Percentiles rank a stretch among this genome's conserved stretches.
Evolutionary conservation across 2,329 filamentous ascomycete species (phyloP).

Genomic region (Tolypocladium inflatum): DNA sequence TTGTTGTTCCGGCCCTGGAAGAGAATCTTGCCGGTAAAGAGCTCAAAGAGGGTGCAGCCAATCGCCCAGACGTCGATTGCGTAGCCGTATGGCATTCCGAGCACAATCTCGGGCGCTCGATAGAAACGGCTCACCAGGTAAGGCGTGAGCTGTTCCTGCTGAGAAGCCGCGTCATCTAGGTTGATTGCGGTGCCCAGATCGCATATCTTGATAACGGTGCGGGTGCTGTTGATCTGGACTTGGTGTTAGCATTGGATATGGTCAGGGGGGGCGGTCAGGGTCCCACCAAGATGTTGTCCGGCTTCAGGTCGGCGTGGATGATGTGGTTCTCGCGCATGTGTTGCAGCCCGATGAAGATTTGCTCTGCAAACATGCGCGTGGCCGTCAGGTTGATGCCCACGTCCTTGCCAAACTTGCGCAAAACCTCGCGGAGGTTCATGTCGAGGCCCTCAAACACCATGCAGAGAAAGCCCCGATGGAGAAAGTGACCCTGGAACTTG

Average conservation of each 20-base stretch:
- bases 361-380: conserved; percentile 81
- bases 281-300: conserved; percentile 83
- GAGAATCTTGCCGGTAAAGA: conserved; percentile 95
- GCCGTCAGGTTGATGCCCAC: conserved; percentile 84
- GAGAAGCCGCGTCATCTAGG: conserved; percentile 63
- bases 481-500: conserved; percentile 76
- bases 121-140: conserved; percentile 98
- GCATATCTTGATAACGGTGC: conserved; percentile 84
- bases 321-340: conserved; percentile 89
- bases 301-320: conserved; percentile 92
- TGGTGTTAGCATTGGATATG: not conserved
- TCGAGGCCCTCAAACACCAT: conserved; percentile 95
- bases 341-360: conserved; percentile 84
- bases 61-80: conserved; percentile 97
- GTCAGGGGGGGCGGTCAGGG: no score
- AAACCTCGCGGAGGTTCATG: conserved; percentile 84
- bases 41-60: conserved; percentile 91
- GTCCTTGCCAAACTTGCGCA: conserved; percentile 93
- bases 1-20: conserved; percentile 96
- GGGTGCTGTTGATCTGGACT: conserved; percentile 61
- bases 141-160: conserved; percentile 75
- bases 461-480: conserved; percentile 90
- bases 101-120: conserved; percentile 89
- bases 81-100: conserved; percentile 93
- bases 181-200: conserved; percentile 96